Conservation (phyloP, 352 stramenopile genomes). For the Pythium dissotocum region DNA sequence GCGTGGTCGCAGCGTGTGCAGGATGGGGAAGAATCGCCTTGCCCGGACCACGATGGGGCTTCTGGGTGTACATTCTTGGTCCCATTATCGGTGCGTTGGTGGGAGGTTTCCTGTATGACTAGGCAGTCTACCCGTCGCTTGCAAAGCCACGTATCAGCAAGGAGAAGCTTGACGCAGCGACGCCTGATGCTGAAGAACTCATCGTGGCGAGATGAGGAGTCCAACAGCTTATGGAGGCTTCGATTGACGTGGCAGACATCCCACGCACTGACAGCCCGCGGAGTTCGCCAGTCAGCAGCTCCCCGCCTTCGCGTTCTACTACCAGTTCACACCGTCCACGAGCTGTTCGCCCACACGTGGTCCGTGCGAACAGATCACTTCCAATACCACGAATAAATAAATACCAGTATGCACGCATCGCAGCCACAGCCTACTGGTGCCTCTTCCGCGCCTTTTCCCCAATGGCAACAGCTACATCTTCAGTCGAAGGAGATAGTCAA, state of each 20-base stretch:
- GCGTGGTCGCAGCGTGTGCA: slow-evolving; percentile 52
- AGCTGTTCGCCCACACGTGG: background rate
- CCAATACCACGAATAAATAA: too few relatives aligned
- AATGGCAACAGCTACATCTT: too few relatives aligned
- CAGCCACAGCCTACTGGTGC: too few relatives aligned
- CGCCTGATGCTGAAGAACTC: background rate
- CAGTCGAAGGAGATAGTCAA: too few relatives aligned
- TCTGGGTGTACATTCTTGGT: slow-evolving; percentile 71
- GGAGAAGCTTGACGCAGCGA: background rate
- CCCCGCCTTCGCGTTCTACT: too few relatives aligned
- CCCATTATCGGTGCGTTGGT: slow-evolving; percentile 53
- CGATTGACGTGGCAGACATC: background rate
- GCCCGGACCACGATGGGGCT: slow-evolving; percentile 45
- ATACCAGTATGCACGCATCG: too few relatives aligned
- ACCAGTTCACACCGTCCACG: too few relatives aligned
- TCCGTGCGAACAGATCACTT: too few relatives aligned
- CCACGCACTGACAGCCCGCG: background rate
- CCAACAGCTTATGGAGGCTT: background rate
- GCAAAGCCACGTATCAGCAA: background rate
- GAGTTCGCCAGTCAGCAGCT: background rate
- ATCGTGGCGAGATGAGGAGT: background rate
- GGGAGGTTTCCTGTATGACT: slow-evolving; percentile 56
- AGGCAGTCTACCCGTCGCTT: slow-evolving; percentile 4
- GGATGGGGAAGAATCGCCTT: slow-evolving; percentile 52
- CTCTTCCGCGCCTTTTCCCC: too few relatives aligned